Percentiles rank a stretch among this genome's conserved stretches.
Evolutionary conservation across 1,284 basidiomycete species (phyloP).

Genomic region (Cutaneotrichosporon spelunceum): DNA sequence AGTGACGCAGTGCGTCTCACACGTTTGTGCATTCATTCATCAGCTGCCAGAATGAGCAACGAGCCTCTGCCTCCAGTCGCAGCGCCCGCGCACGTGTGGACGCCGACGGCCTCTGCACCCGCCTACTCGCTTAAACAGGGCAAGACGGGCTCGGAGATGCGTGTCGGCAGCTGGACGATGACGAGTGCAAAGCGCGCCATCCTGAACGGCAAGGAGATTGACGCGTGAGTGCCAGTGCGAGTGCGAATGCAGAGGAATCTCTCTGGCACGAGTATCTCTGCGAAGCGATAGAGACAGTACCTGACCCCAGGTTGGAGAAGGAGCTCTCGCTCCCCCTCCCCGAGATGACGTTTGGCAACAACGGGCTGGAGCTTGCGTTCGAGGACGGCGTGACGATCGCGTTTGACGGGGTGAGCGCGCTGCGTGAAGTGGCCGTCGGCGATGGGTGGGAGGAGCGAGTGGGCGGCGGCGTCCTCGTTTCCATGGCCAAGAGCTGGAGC

Average conservation of each 20-base stretch:
- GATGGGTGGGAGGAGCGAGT: conserved; percentile 64
- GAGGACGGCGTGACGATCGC: conserved; percentile 61
- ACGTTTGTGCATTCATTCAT: no score
- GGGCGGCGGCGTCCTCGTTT: conserved; percentile 87
- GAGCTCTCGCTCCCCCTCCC: conserved; percentile 76
- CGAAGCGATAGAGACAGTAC: no score
- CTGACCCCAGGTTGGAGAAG: conserved; percentile 60
- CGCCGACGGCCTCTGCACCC: conserved; percentile 13
- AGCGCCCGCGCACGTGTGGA: not conserved
- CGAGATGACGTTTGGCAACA: conserved; percentile 96
- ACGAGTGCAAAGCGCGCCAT: conserved; percentile 51
- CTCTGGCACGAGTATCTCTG: not conserved
- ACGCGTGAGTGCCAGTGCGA: conserved; percentile 42
- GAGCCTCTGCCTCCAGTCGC: not conserved
- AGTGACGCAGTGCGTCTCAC: not conserved
- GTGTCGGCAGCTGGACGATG: conserved; percentile 50
- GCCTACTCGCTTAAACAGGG: conserved; percentile 23
- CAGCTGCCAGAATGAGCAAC: not conserved
- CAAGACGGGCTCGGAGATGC: conserved; percentile 36
- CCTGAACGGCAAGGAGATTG: conserved; percentile 54
- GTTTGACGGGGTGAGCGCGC: conserved; percentile 68
- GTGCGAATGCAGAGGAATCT: no score
- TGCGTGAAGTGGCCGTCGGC: conserved; percentile 72
- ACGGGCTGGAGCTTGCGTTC: conserved; percentile 61
- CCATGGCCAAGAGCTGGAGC: conserved; percentile 91